phyloP scores from a whole-genome alignment of 768 basidiomycete species.

The Hypholoma fasciculare region DNA sequence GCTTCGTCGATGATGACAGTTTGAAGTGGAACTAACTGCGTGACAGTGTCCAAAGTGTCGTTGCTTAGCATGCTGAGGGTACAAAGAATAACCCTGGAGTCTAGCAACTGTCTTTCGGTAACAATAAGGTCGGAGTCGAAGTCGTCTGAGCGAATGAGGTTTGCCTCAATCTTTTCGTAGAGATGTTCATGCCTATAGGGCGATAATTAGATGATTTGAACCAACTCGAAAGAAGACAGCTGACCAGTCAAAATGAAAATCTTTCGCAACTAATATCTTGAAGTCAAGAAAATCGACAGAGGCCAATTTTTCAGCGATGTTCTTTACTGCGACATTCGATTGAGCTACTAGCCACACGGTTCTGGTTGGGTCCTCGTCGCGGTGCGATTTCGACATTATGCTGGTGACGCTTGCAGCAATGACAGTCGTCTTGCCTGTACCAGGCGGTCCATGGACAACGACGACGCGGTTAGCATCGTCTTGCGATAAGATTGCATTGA shows the following conservation, averaged over 20 bases:
- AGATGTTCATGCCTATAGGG: slow-evolving; percentile 74
- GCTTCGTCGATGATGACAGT: slow-evolving; percentile 54
- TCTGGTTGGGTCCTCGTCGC: not conserved
- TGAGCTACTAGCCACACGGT: slow-evolving; percentile 71
- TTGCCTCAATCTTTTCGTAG: slow-evolving; percentile 48
- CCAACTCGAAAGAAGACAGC: slow-evolving; percentile 9
- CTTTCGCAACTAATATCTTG: slow-evolving; percentile 62
- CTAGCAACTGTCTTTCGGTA: slow-evolving; percentile 27
- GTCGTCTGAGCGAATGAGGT: slow-evolving; percentile 48
- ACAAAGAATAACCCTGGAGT: slow-evolving; percentile 58
- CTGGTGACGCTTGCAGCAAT: slow-evolving; percentile 50
- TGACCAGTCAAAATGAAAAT: slow-evolving; percentile 67
- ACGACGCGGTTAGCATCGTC: slow-evolving; percentile 25
- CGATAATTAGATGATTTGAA: not conserved
- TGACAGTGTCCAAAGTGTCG: slow-evolving; percentile 19
- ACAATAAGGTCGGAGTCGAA: slow-evolving; percentile 22
- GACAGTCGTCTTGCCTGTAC: slow-evolving; percentile 65
- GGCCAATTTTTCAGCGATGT: slow-evolving; percentile 68
- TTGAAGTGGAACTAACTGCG: slow-evolving; percentile 32
- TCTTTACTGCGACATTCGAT: slow-evolving; percentile 79
- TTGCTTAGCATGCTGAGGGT: slow-evolving; percentile 66
- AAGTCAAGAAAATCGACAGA: slow-evolving; percentile 46
- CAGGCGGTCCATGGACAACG: slow-evolving; percentile 56
- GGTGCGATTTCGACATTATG: slow-evolving; percentile 28
- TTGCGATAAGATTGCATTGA: slow-evolving; percentile 33